Conservation (phyloP, 2,329 filamentous ascomycete species). For the Alternaria sp. region DNA sequence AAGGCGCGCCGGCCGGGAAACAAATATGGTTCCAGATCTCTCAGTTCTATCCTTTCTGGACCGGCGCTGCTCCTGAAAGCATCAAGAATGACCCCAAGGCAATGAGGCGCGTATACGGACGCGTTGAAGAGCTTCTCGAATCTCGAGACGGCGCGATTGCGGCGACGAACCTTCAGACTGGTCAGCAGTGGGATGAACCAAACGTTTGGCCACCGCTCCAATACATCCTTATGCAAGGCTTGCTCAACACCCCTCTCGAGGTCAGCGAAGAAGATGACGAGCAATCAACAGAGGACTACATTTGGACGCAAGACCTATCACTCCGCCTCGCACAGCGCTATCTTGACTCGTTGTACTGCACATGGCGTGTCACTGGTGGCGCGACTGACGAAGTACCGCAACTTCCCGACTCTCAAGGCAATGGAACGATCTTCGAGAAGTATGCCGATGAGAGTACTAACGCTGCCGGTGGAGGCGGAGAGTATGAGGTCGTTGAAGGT, state of each 20-base stretch:
- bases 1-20: slow-evolving; percentile 59
- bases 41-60: slow-evolving; percentile 74
- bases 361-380: slow-evolving; percentile 72
- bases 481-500: slow-evolving; percentile 73
- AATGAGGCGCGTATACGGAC: slow-evolving; percentile 61
- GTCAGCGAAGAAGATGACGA: slow-evolving; percentile 59
- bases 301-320: slow-evolving; percentile 62
- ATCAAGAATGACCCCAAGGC: slow-evolving; percentile 66
- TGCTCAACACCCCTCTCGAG: slow-evolving; percentile 65
- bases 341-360: slow-evolving; percentile 71
- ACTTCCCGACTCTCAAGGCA: slow-evolving; percentile 50
- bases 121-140: slow-evolving; percentile 61
- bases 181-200: slow-evolving; percentile 73
- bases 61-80: slow-evolving; percentile 64
- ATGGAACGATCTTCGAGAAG: slow-evolving; percentile 74
- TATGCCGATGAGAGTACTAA: slow-evolving; percentile 67
- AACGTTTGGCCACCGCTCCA: slow-evolving; percentile 74
- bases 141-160: slow-evolving; percentile 63
- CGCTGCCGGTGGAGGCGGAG: slow-evolving; percentile 68
- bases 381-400: slow-evolving; percentile 52
- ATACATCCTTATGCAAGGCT: slow-evolving; percentile 67
- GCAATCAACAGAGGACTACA: slow-evolving; percentile 51
- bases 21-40: slow-evolving; percentile 65
- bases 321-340: slow-evolving; percentile 68
- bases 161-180: slow-evolving; percentile 66